phyloP scores from a whole-genome alignment of 441 rosid genomes.

The Geranium incanum region DNA sequence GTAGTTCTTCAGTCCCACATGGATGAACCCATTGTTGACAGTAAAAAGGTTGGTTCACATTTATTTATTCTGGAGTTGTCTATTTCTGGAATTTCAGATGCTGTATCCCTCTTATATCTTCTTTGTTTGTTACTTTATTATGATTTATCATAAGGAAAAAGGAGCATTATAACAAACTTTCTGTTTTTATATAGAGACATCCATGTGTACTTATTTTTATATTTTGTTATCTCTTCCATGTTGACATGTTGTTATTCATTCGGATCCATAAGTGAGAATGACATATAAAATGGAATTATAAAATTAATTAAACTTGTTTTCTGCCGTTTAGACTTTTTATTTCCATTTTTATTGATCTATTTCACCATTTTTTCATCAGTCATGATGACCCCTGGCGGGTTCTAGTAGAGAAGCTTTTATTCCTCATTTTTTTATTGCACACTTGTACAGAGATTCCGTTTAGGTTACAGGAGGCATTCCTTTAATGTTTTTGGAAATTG shows the following conservation, averaged over 20 bases:
- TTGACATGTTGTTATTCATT: not conserved
- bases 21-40: conserved; percentile 45
- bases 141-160: not conserved
- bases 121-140: not conserved
- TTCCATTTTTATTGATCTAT: not conserved
- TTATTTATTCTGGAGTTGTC: conserved; percentile 16
- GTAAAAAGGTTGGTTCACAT: conserved; percentile 38
- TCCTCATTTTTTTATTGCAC: no score
- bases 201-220: not conserved
- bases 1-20: conserved; percentile 50
- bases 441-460: no score
- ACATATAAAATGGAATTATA: not conserved
- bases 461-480: no score
- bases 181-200: not conserved
- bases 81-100: conserved; percentile 8
- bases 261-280: not conserved
- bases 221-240: not conserved
- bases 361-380: no score
- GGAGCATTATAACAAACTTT: not conserved
- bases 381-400: no score
- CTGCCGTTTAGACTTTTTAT: not conserved
- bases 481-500: no score
- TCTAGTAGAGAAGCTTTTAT: no score
- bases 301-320: not conserved
- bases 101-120: not conserved